Evolutionary conservation across 2,329 filamentous ascomycete species (phyloP).

Genomic region (Scedosporium aurantiacum): DNA sequence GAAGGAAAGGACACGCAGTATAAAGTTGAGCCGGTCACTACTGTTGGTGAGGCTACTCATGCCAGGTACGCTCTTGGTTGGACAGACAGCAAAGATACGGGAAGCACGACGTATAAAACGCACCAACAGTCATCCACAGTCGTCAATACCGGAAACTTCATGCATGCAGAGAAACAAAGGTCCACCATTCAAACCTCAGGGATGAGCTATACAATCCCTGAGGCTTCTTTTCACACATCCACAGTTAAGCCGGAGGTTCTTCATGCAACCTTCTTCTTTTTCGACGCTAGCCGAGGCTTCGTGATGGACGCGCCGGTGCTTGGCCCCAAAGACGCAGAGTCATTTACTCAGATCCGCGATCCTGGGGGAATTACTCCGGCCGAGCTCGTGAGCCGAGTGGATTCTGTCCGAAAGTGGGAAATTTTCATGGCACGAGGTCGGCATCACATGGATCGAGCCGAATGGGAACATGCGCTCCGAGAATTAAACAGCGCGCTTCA

Average conservation of each 20-base stretch:
- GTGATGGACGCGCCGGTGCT: slow-evolving; percentile 19
- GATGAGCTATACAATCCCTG: slow-evolving; percentile 19
- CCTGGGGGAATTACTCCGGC: slow-evolving; percentile 11
- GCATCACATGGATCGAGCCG: slow-evolving; percentile 9
- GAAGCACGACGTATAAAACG: slow-evolving; percentile 14
- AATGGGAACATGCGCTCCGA: slow-evolving; percentile 14
- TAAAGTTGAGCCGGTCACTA: slow-evolving; percentile 12
- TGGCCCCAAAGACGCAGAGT: slow-evolving; percentile 16
- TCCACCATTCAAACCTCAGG: slow-evolving; percentile 10
- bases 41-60: slow-evolving; percentile 16
- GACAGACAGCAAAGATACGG: slow-evolving; percentile 14
- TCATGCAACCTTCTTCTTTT: slow-evolving; percentile 25
- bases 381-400: slow-evolving; percentile 12
- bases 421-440: slow-evolving; percentile 10
- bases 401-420: slow-evolving; percentile 13
- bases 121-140: slow-evolving; percentile 17
- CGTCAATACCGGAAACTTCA: slow-evolving; percentile 15
- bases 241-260: slow-evolving; percentile 17
- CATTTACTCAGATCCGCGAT: slow-evolving; percentile 13
- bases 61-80: slow-evolving; percentile 18
- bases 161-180: slow-evolving; percentile 7
- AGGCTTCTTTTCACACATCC: slow-evolving; percentile 18
- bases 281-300: slow-evolving; percentile 22
- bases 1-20: slow-evolving; percentile 20
- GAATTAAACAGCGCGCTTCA: slow-evolving; percentile 15